Conservation (phyloP, 1,139 yeast species). For the Geotrichum phurueaensis region DNA sequence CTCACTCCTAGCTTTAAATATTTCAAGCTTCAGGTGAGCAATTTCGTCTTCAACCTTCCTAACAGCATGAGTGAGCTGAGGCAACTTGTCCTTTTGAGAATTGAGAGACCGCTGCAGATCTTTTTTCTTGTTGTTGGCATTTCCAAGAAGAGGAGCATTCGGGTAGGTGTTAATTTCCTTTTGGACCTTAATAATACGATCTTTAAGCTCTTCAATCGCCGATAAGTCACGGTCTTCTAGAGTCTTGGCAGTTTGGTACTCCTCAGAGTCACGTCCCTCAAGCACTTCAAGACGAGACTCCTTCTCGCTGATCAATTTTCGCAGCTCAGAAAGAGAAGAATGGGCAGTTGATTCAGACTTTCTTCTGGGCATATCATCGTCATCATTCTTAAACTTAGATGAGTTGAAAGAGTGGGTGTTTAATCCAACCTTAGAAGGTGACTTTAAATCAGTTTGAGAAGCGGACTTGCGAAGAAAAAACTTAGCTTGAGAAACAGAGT, state of each 20-base stretch:
- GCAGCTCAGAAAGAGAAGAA: conserved; percentile 44
- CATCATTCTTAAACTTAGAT: conserved; percentile 56
- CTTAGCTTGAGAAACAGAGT: conserved; percentile 49
- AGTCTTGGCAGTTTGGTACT: conserved; percentile 42
- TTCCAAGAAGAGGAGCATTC: conserved; percentile 30
- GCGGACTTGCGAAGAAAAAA: conserved; percentile 25
- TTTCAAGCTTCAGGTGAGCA: conserved; percentile 58
- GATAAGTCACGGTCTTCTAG: conserved; percentile 42
- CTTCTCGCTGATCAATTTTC: conserved; percentile 63
- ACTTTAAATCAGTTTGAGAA: neutral
- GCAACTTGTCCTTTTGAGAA: conserved; percentile 59
- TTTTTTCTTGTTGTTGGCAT: conserved; percentile 30
- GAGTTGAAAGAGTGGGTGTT: conserved; percentile 33
- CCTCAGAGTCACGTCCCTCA: conserved; percentile 62
- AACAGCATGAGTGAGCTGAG: conserved; percentile 59
- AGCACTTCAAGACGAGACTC: conserved; percentile 63
- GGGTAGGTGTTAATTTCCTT: conserved; percentile 39
- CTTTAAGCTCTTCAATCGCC: conserved; percentile 60
- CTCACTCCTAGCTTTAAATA: conserved; percentile 49
- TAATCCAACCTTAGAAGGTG: neutral
- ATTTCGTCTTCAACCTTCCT: conserved; percentile 60
- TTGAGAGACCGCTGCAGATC: conserved; percentile 50
- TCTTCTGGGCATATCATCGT: conserved; percentile 60
- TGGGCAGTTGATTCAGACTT: conserved; percentile 18
- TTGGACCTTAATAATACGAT: conserved; percentile 54